A percentile compares a stretch with the other conserved stretches of the same genome.
phyloP scores from a whole-genome alignment of 164 flowering plant species.

The Aristolochia contorta region DNA sequence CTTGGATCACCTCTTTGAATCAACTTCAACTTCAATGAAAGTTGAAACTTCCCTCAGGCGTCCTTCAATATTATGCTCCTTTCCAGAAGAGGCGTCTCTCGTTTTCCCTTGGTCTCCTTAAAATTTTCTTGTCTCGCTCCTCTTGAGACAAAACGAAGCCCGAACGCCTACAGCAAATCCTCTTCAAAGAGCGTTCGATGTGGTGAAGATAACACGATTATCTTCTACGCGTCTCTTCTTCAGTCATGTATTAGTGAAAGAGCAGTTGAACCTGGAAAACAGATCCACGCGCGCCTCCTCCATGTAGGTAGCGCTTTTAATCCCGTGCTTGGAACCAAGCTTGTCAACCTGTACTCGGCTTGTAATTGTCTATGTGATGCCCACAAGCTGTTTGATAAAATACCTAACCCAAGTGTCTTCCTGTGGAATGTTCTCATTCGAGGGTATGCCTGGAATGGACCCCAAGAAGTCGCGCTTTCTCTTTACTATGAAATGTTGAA shows the following conservation, averaged over 20 bases:
- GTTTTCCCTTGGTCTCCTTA: background rate
- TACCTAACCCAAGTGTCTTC: slow-evolving; percentile 11
- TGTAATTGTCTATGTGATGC: slow-evolving; percentile 6
- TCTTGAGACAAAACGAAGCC: no score
- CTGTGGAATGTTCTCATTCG: slow-evolving; percentile 15
- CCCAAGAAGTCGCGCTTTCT: slow-evolving; percentile 8
- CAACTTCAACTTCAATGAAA: background rate
- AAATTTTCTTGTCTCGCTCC: background rate
- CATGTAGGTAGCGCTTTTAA: slow-evolving; percentile 3
- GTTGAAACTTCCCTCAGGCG: background rate
- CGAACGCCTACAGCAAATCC: background rate
- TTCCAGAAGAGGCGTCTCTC: background rate
- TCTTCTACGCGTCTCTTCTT: slow-evolving; percentile 11
- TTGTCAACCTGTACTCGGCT: slow-evolving; percentile 4
- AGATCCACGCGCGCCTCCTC: slow-evolving; percentile 10
- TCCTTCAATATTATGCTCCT: background rate
- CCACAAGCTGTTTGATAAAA: slow-evolving; percentile 11
- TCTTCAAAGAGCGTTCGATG: background rate
- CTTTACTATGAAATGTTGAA: slow-evolving; percentile 10
- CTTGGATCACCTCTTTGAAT: no score
- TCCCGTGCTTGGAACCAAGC: slow-evolving; percentile 5
- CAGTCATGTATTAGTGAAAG: slow-evolving; percentile 6
- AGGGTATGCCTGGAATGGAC: slow-evolving; percentile 18
- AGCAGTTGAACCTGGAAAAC: slow-evolving; percentile 12
- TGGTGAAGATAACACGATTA: background rate